Percentiles rank a stretch among this genome's conserved stretches.
These are phyloP conservation scores for Monosporascus cannonballus DNA, from an alignment of 2,329 filamentous ascomycete species.

Conservation along the genomic window DNA sequence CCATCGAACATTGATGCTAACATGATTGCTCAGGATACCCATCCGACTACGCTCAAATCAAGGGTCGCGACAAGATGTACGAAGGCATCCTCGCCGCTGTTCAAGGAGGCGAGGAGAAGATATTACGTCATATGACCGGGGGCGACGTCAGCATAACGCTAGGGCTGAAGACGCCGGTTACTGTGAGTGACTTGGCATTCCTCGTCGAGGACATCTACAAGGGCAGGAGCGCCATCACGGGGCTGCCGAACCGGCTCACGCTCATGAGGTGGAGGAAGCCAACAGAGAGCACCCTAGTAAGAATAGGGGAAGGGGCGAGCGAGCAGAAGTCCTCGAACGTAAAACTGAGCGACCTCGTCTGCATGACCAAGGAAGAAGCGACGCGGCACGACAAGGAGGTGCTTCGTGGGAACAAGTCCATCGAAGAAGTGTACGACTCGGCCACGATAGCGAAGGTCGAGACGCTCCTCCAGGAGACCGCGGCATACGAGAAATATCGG, in stretches of 20 bases:
- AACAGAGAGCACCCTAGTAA: conserved; percentile 46
- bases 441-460: conserved; percentile 63
- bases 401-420: conserved; percentile 59
- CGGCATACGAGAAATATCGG: conserved; percentile 49
- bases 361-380: conserved; percentile 29
- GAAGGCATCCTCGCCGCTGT: conserved; percentile 72
- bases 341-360: conserved; percentile 23
- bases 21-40: conserved; percentile 59
- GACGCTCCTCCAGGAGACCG: conserved; percentile 61
- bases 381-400: conserved; percentile 72
- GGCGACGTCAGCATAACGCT: conserved; percentile 45
- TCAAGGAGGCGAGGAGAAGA: conserved; percentile 72
- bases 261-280: conserved; percentile 78
- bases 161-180: conserved; percentile 76
- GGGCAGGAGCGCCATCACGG: conserved; percentile 76
- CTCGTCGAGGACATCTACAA: conserved; percentile 83
- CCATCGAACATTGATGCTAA: neutral
- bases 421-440: conserved; percentile 68
- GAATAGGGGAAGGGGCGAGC: conserved; percentile 58
- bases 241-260: conserved; percentile 70
- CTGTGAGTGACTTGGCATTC: conserved; percentile 76
- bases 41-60: conserved; percentile 72
- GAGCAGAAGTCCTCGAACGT: conserved; percentile 74
- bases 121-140: conserved; percentile 50
- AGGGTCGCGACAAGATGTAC: conserved; percentile 86